These are phyloP conservation scores for Polyporus arcularius DNA, from an alignment of 768 basidiomycete genomes.

Conservation along the genomic window DNA sequence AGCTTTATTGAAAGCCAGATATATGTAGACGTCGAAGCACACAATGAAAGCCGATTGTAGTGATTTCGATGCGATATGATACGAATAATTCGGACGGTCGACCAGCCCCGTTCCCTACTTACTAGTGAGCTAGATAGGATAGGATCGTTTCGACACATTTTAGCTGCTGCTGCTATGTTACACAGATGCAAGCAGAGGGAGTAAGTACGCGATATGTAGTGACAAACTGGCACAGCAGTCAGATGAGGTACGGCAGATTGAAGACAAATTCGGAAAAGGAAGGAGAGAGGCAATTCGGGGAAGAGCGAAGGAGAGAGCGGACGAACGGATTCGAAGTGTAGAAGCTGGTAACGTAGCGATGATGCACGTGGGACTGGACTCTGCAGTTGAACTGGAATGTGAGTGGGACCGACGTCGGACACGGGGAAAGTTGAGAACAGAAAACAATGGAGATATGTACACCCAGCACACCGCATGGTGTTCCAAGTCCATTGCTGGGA, in stretches of 20 bases:
- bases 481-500: slow-evolving; percentile 10
- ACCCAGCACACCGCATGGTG: slow-evolving; percentile 9
- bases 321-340: slow-evolving; percentile 18
- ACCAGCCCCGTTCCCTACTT: slow-evolving; percentile 19
- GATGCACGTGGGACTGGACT: slow-evolving; percentile 15
- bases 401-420: not conserved
- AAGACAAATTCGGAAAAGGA: slow-evolving; percentile 9
- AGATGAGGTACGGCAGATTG: slow-evolving; percentile 15
- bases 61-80: slow-evolving; percentile 18
- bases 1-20: too few relatives aligned
- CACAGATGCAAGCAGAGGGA: slow-evolving; percentile 19
- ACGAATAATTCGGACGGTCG: slow-evolving; percentile 20
- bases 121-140: slow-evolving; percentile 19
- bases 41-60: not conserved
- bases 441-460: slow-evolving; percentile 13
- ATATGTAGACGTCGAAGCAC: not conserved
- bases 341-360: slow-evolving; percentile 18
- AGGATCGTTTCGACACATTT: slow-evolving; percentile 23
- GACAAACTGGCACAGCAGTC: slow-evolving; percentile 23
- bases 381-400: slow-evolving; percentile 3
- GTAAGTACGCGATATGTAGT: slow-evolving; percentile 13
- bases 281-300: not conserved
- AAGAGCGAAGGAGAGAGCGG: slow-evolving; percentile 18
- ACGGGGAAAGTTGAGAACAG: not conserved
- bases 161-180: slow-evolving; percentile 23